Evolutionary conservation across 306 rosid genomes (phyloP).

Genomic region (Cicer yamashitae): DNA sequence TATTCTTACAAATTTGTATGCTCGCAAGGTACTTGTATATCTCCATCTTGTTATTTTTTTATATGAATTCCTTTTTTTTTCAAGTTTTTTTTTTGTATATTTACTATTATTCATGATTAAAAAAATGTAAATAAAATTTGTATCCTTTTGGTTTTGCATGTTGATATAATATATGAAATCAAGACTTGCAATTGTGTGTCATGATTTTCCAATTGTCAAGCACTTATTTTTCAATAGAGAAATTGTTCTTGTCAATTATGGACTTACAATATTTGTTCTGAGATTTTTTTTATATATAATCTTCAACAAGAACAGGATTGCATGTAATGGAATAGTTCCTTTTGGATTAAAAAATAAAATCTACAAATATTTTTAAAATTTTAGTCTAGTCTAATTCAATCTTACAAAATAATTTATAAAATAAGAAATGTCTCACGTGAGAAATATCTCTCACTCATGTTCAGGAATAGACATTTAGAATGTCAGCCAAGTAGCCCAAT

Average conservation of each 20-base stretch:
- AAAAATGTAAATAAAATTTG: background rate
- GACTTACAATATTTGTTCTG: background rate
- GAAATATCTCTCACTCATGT: no score
- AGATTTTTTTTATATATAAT: background rate
- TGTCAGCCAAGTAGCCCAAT: accelerated
- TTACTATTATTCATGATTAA: background rate
- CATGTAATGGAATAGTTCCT: constrained; percentile 31
- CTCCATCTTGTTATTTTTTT: background rate
- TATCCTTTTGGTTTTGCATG: background rate
- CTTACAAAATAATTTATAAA: no score
- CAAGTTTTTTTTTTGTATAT: background rate
- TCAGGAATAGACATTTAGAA: no score
- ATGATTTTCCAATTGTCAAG: background rate
- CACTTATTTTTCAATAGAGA: background rate
- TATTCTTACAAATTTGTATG: constrained; percentile 64
- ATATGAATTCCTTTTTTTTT: background rate
- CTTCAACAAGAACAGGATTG: constrained; percentile 28
- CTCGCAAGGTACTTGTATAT: constrained; percentile 62
- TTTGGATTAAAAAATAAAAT: background rate
- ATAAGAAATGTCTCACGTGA: no score
- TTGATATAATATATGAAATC: constrained; percentile 13
- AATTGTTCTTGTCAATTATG: background rate
- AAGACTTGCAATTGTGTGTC: background rate
- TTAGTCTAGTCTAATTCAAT: no score
- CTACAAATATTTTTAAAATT: no score